phyloP scores from a whole-genome alignment of 2,329 filamentous ascomycete genomes.

The Fusarium paranaense region DNA sequence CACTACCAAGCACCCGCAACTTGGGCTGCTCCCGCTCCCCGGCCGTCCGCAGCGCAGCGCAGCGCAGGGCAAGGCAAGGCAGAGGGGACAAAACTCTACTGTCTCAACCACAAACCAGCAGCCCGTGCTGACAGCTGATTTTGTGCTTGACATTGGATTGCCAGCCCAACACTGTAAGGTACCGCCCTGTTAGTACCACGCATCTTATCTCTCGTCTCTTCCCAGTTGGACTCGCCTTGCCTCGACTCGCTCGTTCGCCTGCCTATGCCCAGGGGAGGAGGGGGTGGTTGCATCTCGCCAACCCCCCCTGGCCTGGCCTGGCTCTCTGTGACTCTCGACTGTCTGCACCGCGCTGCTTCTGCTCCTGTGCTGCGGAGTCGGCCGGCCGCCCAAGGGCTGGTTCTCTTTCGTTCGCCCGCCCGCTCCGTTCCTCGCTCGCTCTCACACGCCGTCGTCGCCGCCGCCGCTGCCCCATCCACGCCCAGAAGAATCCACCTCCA shows the following conservation, averaged over 20 bases:
- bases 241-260: not conserved
- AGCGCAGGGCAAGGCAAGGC: not conserved
- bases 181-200: conserved; percentile 3
- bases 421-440: conserved; percentile 32
- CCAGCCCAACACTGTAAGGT: conserved; percentile 14
- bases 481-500: conserved; percentile 37
- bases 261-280: conserved; percentile 1
- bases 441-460: conserved; percentile 17
- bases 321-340: conserved; percentile 8
- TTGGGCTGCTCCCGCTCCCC: conserved; percentile 2
- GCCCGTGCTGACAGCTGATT: conserved; percentile 4
- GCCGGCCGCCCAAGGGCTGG: conserved; percentile 9
- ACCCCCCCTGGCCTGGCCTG: conserved; percentile 1
- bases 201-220: not conserved
- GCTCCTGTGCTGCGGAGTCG: conserved; percentile 9
- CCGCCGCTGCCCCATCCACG: conserved; percentile 24
- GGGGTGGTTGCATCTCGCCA: not conserved
- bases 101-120: conserved; percentile 4
- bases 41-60: not conserved
- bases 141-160: conserved; percentile 17
- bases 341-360: conserved; percentile 1
- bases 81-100: conserved; percentile 1
- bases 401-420: conserved; percentile 20
- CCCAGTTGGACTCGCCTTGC: not conserved
- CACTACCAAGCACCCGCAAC: conserved; percentile 1